Evolutionary conservation across 768 basidiomycete species (phyloP).

Genomic region (Phanerochaete carnosa): DNA sequence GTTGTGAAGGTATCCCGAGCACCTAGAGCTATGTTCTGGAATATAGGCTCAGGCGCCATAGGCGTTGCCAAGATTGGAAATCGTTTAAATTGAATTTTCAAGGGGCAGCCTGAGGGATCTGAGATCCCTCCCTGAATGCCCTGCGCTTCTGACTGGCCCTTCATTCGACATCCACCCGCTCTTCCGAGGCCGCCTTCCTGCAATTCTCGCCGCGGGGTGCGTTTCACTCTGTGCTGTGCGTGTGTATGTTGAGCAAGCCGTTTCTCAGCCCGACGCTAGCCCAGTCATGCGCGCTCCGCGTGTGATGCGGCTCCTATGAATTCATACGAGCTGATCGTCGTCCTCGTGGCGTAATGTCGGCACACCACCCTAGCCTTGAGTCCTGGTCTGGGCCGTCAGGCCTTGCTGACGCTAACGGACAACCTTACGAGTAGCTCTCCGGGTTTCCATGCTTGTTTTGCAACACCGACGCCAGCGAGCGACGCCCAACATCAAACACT

Average conservation of each 20-base stretch:
- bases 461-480: too few relatives aligned
- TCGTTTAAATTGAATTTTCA: conserved; percentile 2
- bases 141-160: not conserved
- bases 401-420: not conserved
- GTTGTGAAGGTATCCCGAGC: not conserved
- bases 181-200: too few relatives aligned
- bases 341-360: not conserved
- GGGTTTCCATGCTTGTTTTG: not conserved
- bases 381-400: not conserved
- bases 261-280: too few relatives aligned
- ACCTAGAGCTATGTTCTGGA: not conserved
- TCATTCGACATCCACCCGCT: too few relatives aligned
- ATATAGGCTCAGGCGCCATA: conserved; percentile 2
- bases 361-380: not conserved
- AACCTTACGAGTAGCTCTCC: not conserved
- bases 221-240: too few relatives aligned
- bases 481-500: too few relatives aligned
- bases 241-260: too few relatives aligned
- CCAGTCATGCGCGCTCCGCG: not conserved
- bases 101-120: not conserved
- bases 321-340: not conserved
- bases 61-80: not conserved
- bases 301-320: not conserved
- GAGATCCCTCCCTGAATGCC: not conserved
- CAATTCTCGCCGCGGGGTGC: too few relatives aligned